Evolutionary conservation across 73 alveolate genomes (phyloP).

Genomic region (Paramecium octaurelia): DNA sequence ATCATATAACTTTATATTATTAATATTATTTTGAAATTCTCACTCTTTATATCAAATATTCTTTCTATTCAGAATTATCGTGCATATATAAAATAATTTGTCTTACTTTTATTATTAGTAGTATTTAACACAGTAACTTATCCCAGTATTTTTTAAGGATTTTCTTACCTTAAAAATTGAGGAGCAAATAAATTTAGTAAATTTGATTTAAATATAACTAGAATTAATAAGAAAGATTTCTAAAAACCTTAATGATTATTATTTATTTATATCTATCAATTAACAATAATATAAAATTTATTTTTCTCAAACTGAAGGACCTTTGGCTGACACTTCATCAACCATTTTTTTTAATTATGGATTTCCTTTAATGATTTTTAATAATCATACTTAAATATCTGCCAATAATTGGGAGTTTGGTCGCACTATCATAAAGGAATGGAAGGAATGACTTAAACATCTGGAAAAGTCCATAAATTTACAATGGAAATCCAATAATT

Average conservation of each 20-base stretch:
- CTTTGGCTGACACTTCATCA: constrained; percentile 15
- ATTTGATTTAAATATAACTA: neutral
- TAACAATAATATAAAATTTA: neutral
- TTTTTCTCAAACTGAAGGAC: constrained; percentile 16
- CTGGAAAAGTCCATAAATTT: constrained; percentile 54
- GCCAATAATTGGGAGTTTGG: constrained; percentile 51
- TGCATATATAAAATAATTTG: no score
- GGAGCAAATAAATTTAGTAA: neutral
- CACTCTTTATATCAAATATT: no score
- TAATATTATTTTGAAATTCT: no score
- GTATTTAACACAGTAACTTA: neutral
- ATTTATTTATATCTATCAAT: neutral
- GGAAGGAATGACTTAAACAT: constrained; percentile 58
- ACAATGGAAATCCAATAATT: constrained; percentile 36
- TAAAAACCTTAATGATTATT: neutral
- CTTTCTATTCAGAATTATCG: no score
- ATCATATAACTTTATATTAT: neutral
- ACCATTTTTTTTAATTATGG: constrained; percentile 9
- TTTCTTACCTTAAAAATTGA: neutral
- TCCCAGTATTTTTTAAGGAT: neutral
- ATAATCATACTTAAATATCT: constrained; percentile 29
- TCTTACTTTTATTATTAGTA: no score
- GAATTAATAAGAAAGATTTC: neutral
- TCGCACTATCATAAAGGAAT: constrained; percentile 48
- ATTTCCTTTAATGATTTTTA: neutral